phyloP scores from a whole-genome alignment of 208 protist genomes.

The Leishmania tarentolae region DNA sequence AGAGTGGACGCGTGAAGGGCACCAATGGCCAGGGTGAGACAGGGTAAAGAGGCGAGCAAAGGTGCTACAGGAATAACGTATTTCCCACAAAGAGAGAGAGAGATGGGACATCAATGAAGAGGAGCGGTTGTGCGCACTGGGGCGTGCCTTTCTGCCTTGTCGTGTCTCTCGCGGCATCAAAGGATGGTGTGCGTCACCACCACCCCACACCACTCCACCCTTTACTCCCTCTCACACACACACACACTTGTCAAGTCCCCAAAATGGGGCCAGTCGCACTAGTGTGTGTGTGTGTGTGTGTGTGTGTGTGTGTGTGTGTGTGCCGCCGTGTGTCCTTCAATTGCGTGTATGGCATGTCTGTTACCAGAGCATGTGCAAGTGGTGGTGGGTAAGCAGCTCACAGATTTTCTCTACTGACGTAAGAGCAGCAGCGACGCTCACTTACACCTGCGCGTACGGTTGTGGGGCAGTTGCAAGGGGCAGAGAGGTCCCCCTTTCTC shows the following conservation, averaged over 20 bases:
- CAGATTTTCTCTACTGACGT: neutral
- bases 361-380: slow-evolving; percentile 4
- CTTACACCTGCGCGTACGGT: neutral
- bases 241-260: too few species aligned
- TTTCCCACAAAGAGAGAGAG: neutral
- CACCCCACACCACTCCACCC: neutral
- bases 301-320: neutral
- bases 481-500: neutral
- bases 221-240: too few species aligned
- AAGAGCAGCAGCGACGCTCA: neutral
- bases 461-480: neutral
- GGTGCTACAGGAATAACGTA: neutral
- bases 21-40: neutral
- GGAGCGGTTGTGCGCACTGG: neutral
- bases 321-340: too few species aligned
- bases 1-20: neutral
- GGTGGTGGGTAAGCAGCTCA: neutral
- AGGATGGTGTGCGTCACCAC: neutral
- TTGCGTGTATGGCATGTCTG: neutral
- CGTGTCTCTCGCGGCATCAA: neutral
- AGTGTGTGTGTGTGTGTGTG: neutral
- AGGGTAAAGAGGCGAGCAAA: neutral
- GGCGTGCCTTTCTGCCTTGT: neutral
- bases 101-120: neutral
- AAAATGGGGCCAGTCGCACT: too few species aligned